Percentiles rank a stretch among this genome's conserved stretches.
These are phyloP conservation scores for Xylariaceae sp. DNA, from an alignment of 2,329 filamentous ascomycete species.

Conservation along the genomic window DNA sequence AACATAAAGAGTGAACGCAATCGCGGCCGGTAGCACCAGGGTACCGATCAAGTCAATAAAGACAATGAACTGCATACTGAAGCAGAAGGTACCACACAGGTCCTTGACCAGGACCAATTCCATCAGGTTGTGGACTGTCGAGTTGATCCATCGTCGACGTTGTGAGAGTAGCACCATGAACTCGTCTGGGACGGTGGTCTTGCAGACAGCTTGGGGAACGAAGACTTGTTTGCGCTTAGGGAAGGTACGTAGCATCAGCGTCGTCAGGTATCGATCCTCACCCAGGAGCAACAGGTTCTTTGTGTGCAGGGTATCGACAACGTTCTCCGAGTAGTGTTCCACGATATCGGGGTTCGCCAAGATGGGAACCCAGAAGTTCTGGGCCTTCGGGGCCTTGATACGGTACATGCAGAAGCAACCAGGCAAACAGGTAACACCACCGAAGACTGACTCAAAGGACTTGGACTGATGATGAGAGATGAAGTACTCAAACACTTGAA, in stretches of 20 bases:
- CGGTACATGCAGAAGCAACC: constrained; percentile 99
- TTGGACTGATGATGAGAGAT: constrained; percentile 97
- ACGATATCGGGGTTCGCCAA: constrained; percentile 97
- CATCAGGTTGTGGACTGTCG: constrained; percentile 97
- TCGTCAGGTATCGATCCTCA: constrained; percentile 94
- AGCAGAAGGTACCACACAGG: constrained; percentile 97
- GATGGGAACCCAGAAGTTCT: constrained; percentile 99
- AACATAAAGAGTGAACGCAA: constrained; percentile 94
- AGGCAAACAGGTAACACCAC: constrained; percentile 96
- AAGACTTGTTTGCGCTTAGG: constrained; percentile 99
- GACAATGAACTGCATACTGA: constrained; percentile 99
- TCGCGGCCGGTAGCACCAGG: constrained; percentile 88
- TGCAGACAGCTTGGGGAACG: constrained; percentile 96
- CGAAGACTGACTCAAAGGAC: constrained; percentile 96
- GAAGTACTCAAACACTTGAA: constrained; percentile 99
- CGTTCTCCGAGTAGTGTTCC: constrained; percentile 98
- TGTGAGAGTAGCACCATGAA: constrained; percentile 93
- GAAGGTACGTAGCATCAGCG: constrained; percentile 97
- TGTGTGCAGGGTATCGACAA: constrained; percentile 95
- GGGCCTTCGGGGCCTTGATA: constrained; percentile 96
- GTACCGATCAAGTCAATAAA: constrained; percentile 94
- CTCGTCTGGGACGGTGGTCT: constrained; percentile 89
- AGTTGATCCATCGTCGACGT: constrained; percentile 97
- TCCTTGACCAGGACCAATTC: constrained; percentile 92
- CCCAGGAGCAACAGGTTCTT: constrained; percentile 93